Base-by-base conservation (phyloP, 2,329 filamentous ascomycete genomes). In the Fusarium succisae region DNA sequence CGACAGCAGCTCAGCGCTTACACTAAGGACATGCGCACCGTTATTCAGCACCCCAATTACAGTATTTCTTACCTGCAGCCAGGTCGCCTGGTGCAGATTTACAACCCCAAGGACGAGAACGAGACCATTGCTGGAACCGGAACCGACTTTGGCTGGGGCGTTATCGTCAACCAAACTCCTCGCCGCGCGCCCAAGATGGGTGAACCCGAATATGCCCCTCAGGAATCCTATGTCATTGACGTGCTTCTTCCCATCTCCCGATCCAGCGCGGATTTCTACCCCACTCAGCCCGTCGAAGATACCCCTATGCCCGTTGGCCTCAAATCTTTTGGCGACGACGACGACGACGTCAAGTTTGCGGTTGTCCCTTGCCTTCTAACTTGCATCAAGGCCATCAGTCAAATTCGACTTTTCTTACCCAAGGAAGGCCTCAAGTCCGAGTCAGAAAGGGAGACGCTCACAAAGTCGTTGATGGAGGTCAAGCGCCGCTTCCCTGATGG, bases 1-100 rank as follows among this genome's bases (percentile, higher is more conserved):
- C 90, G 96, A 66, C 92, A 97, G 79, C 94, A 97, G 76, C 88
- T 99, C 38, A 92, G 94, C 69, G 89, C 87, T 8, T 97, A 96
- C 80, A 93, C 92, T 22, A 93, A 94, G 76, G 95, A 99, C 72
- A 97, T 98, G 92, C 91, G 94, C 24, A 88, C 92, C 55, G 95
- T 98, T 45, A 96, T 98, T 74, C 97, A 94, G 78, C 95, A 98
- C 78, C 96, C 96, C 0, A 93, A 92, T 74, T 93, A 98, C 83
- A 94, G 93, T 77, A 82, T 96, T 41, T 91, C 93, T 54, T 99
- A 94, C 81, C 86, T 99, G 80, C 93, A 97, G 78, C 88, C 92
- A 18, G 96, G 96, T n/a, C 93, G 96, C 17, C 84, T 98, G 43
- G 91, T 99, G 38, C 92, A 93, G 73, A 92, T 99, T 79, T 96